phyloP scores from a whole-genome alignment of 2,329 filamentous ascomycete species.

The Colletotrichum sp. region DNA sequence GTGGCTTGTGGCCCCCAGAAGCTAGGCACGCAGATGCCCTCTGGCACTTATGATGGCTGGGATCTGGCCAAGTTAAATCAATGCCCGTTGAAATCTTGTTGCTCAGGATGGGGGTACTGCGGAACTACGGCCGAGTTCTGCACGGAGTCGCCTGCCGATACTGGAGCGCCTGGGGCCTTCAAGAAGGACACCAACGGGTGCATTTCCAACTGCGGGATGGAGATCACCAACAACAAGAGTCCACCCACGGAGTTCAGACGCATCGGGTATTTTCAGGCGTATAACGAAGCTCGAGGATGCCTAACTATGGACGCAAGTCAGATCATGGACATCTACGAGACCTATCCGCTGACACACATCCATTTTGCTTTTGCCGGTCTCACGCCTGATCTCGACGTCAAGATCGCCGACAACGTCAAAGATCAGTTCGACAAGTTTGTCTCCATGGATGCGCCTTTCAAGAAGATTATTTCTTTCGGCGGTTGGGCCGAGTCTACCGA shows the following conservation, averaged over 20 bases:
- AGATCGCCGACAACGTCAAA: neutral
- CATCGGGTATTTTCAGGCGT: neutral
- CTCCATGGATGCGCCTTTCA: conserved; percentile 21
- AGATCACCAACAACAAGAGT: conserved; percentile 27
- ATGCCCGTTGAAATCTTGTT: conserved; percentile 49
- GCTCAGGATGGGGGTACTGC: conserved; percentile 30
- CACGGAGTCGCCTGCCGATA: neutral
- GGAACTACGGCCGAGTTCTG: conserved; percentile 6
- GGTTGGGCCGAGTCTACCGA: conserved; percentile 50
- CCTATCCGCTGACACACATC: conserved; percentile 31
- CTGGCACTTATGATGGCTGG: conserved; percentile 26
- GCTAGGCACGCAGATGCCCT: conserved; percentile 38
- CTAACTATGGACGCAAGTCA: conserved; percentile 11
- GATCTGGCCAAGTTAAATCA: conserved; percentile 45
- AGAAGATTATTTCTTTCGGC: conserved; percentile 47
- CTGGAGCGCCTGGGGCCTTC: neutral
- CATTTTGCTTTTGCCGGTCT: conserved; percentile 38
- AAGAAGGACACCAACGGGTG: conserved; percentile 34
- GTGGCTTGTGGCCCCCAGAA: conserved; percentile 47
- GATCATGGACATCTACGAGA: neutral
- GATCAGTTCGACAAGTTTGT: conserved; percentile 34
- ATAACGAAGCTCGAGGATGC: neutral
- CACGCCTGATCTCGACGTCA: neutral
- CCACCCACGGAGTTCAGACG: neutral
- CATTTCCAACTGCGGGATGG: conserved; percentile 43